Evolutionary conservation across 1,284 basidiomycete species (phyloP), one percentile per base, ranked within the genome.

Genomic region (Thelephora terrestris): DNA sequence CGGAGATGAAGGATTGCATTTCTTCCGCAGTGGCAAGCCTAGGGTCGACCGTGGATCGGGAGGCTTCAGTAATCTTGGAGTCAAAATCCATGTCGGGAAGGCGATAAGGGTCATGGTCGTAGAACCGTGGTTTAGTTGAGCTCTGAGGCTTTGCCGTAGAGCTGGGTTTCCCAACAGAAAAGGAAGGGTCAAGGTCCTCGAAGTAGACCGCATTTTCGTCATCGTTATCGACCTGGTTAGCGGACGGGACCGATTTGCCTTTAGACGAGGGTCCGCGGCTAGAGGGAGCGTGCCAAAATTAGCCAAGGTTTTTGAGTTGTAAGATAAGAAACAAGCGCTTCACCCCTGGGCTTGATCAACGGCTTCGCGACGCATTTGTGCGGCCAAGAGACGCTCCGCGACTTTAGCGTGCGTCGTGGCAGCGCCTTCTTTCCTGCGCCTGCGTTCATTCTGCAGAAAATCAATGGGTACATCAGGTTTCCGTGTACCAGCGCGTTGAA

Each of bases 11-110:
- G 4, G 78, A 69, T 20, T 83, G 82, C 9, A 96, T 71, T 61
- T 97, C 93, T 35, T 91, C 93, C 61, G 95, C 93, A 0, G 94
- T 97, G 0, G 94, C 94, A 12, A 97, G 72, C 32, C 93, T 81
- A 5, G 91, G 90, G 63, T 97, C 93, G 4, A 73, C 78, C 18
- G 66, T 64, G 3, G 76, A 67, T 12, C 71, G 73, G 21, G 76
- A 79, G 20, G 71, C 79, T 56, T 78, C 76, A 9, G 78, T 74
- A 3, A 86, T 69, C 16, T 67, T 72, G 40, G 73, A 76, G 35
- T 79, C 75, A 56, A 86, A 55, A 57, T 85, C 66, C 53, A 92
- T 67, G 25, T 85, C 84, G 9, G 91, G 91, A 18, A 94, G 71
- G 21, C 70, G 76, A 62, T 94, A 93, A 16, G 91, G 87, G 59